phyloP scores from a whole-genome alignment of 1,284 basidiomycete genomes.

The Moniliophthora roreri region DNA sequence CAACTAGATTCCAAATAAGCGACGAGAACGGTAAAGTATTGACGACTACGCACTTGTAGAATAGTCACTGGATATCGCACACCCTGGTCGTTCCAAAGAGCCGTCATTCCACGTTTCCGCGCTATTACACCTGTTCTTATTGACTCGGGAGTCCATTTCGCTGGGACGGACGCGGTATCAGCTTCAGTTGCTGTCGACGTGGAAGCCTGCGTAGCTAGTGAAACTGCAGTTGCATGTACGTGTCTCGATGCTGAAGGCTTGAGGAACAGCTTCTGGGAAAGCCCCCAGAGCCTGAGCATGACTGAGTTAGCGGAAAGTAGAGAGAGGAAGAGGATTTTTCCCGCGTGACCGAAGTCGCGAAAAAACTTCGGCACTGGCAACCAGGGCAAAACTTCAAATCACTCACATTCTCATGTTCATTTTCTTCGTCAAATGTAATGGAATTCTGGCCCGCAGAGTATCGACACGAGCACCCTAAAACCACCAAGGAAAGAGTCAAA shows the following conservation, averaged over 20 bases:
- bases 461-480: conserved; percentile 21
- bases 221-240: conserved; percentile 40
- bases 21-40: not conserved
- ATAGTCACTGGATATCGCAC: conserved; percentile 89
- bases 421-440: conserved; percentile 56
- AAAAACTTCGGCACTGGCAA: too few relatives aligned
- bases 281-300: conserved; percentile 55
- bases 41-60: conserved; percentile 69
- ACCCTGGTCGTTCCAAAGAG: conserved; percentile 90
- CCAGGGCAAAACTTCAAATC: too few relatives aligned
- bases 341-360: too few relatives aligned
- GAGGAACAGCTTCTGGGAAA: conserved; percentile 36
- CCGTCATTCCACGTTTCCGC: conserved; percentile 94
- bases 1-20: conserved; percentile 43
- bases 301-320: conserved; percentile 19
- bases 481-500: conserved; percentile 28
- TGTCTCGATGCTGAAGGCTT: conserved; percentile 27
- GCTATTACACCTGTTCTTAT: conserved; percentile 94
- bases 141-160: conserved; percentile 86
- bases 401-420: too few relatives aligned
- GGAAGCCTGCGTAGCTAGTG: conserved; percentile 28
- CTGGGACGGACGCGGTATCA: conserved; percentile 22
- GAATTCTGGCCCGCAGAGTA: conserved; percentile 62
- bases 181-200: conserved; percentile 22
- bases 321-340: conserved; percentile 3